Evolutionary conservation across 164 flowering plant species (phyloP), one percentile per base, ranked within the genome.

Genomic region (Stephania japonica): DNA sequence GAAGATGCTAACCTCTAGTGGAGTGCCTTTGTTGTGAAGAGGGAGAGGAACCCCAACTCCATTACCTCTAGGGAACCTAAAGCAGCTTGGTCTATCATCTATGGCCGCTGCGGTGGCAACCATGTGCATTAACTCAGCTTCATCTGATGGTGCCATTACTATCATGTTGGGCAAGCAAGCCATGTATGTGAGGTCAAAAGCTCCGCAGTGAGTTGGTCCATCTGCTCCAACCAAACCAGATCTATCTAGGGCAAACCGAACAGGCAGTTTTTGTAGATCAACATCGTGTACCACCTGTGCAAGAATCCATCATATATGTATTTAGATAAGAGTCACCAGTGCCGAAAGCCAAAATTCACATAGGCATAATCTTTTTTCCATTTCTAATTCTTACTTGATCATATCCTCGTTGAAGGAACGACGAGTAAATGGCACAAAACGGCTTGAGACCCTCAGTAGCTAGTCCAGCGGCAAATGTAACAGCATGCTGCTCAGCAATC

Each of bases 401-500:
- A 80, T 87, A 94, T 32, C 93, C 99, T 78, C 99, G 78, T 77
- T 92, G 99, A 38, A 92, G 83, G 78, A 94, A 92, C 0, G 99
- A 80, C 2, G 99, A 94, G 80, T 94, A 94, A 72, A 94, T 94
- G 9, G 97, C 92, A 79, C 97, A 94, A 70, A 94, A 94, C 63
- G 99, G 99, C 83, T 94, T 94, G 77, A 94, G 86, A 44, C 99
- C 99, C 72, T 94, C 97, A 1, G 90, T 69, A 19, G 99, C 99
- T 72, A 94, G 81, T 67, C 97, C 99, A 24, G 99, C 99, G 7
- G 99, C 97, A 77, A 94, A 94, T 26, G 99, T 94, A 13, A 92
- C 93, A 1, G 97, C 99, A 76, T 94, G 99, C 75, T 94, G 99
- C 84, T 94, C 99, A 7, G 99, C 99, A 47, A 94, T 92, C 50